Evolutionary conservation across 768 basidiomycete species (phyloP).

Genomic region (Rhodotorula paludigena): DNA sequence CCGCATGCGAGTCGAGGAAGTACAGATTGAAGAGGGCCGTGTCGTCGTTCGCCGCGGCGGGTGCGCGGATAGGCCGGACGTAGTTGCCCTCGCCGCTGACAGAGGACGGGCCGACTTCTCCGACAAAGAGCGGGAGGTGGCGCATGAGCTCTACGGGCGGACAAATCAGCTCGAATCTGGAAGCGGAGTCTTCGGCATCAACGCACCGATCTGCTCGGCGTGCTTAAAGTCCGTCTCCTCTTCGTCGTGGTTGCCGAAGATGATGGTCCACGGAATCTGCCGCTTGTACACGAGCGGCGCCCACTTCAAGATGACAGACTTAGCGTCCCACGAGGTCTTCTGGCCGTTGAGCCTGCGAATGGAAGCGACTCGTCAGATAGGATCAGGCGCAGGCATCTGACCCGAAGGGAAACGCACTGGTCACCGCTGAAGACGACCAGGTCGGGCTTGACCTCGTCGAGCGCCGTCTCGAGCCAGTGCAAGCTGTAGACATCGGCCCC

Average conservation of each 20-base stretch:
- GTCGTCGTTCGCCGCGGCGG: conserved; percentile 17
- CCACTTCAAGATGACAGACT: conserved; percentile 83
- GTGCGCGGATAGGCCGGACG: conserved; percentile 34
- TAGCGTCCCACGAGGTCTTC: conserved; percentile 79
- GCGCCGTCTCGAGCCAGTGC: conserved; percentile 62
- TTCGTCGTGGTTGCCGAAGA: conserved; percentile 93
- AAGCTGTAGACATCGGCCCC: conserved; percentile 71
- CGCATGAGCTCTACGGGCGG: conserved; percentile 55
- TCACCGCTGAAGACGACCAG: conserved; percentile 89
- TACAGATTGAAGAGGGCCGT: conserved; percentile 40
- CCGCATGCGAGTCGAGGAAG: conserved; percentile 43
- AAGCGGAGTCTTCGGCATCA: too few relatives aligned
- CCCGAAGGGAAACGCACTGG: conserved; percentile 52
- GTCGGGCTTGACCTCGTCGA: conserved; percentile 80
- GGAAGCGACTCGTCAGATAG: background rate
- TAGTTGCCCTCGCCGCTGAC: conserved; percentile 91
- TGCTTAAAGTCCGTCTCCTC: conserved; percentile 59
- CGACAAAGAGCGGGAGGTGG: conserved; percentile 75
- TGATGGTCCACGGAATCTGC: conserved; percentile 78
- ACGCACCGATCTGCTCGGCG: conserved; percentile 58
- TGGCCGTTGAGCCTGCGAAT: conserved; percentile 67
- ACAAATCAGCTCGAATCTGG: background rate
- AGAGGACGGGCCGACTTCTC: conserved; percentile 71
- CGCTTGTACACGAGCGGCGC: conserved; percentile 67
- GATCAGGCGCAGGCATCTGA: too few relatives aligned